Conservation (phyloP, 176 grass and related monocot species). For the Lolium rigidum region DNA sequence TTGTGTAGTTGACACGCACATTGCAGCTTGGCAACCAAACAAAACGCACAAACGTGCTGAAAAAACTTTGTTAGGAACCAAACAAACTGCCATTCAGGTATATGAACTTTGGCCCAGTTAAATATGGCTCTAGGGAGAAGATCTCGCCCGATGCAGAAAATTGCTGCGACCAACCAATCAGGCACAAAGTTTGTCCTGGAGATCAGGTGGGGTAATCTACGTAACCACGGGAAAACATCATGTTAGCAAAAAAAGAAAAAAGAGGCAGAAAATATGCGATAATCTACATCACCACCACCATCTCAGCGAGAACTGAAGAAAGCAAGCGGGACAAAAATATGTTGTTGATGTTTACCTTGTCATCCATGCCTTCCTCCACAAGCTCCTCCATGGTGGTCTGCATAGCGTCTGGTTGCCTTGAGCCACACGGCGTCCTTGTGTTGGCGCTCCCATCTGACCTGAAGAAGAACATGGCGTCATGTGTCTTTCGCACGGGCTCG, state of each 20-base stretch:
- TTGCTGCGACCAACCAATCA: too few relatives aligned
- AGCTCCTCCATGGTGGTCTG: conserved; percentile 72
- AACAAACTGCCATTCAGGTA: too few relatives aligned
- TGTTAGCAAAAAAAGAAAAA: too few relatives aligned
- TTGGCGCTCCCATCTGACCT: conserved; percentile 3
- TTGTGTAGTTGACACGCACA: too few relatives aligned
- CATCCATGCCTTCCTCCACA: conserved; percentile 50
- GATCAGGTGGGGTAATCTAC: conserved; percentile 67
- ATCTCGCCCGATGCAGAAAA: too few relatives aligned
- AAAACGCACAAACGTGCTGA: too few relatives aligned
- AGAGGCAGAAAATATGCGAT: not conserved
- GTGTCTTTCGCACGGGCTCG: conserved; percentile 60
- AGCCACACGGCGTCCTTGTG: conserved; percentile 57
- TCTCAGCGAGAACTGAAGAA: not conserved
- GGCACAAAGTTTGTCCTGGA: conserved; percentile 55
- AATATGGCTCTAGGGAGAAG: too few relatives aligned
- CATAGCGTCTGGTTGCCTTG: conserved; percentile 49
- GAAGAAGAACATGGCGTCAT: conserved; percentile 72
- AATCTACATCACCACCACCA: conserved; percentile 32
- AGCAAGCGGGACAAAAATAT: not conserved
- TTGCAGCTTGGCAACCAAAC: too few relatives aligned
- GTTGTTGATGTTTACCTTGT: conserved; percentile 32
- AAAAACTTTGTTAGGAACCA: too few relatives aligned
- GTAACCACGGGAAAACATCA: not conserved
- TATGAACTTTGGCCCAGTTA: too few relatives aligned